Conservation (phyloP, 148 eudicot genomes). For the Camellia lanceoleosa region DNA sequence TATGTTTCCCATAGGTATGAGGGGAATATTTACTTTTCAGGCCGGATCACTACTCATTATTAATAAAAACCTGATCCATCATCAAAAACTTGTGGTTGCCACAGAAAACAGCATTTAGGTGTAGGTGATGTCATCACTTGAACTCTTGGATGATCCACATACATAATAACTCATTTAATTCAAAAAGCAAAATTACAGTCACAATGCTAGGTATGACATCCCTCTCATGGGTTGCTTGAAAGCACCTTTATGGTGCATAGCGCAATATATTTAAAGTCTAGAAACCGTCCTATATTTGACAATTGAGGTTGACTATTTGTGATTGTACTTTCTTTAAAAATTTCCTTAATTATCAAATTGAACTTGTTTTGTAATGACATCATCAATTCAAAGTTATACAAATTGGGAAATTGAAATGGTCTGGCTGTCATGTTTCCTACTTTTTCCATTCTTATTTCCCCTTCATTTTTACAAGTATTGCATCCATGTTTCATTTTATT, state of each 20-base stretch:
- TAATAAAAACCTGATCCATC: neutral
- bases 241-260: neutral
- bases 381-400: neutral
- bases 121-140: neutral
- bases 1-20: neutral
- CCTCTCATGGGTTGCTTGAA: neutral
- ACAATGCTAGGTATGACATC: neutral
- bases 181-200: neutral
- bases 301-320: neutral
- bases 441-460: too few relatives aligned
- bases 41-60: neutral
- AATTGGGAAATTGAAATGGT: neutral
- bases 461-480: neutral
- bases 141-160: neutral
- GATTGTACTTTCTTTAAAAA: neutral
- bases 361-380: neutral
- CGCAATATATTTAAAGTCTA: neutral
- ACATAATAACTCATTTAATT: neutral
- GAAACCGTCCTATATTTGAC: neutral
- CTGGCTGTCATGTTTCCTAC: neutral
- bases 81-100: neutral
- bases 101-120: neutral
- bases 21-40: neutral
- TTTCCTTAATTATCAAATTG: neutral
- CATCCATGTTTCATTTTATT: neutral